A percentile compares a stretch with the other conserved stretches of the same genome.
phyloP scores from a whole-genome alignment of 352 stramenopile species.

The Pythium biforme region DNA sequence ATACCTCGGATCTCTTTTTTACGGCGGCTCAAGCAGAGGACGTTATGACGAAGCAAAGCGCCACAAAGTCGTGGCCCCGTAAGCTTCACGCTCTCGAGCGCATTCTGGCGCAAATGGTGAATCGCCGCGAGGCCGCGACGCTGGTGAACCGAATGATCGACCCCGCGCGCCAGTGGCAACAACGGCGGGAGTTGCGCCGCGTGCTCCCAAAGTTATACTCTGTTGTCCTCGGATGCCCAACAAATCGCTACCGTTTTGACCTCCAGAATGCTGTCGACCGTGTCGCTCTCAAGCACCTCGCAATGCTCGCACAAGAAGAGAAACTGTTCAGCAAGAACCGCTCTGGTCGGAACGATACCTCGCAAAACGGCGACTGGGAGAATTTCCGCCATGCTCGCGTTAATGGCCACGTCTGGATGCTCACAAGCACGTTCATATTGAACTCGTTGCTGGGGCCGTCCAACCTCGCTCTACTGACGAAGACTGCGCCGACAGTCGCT shows the following conservation, averaged over 20 bases:
- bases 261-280: conserved; percentile 40
- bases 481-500: not conserved
- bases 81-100: conserved; percentile 35
- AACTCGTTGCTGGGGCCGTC: conserved; percentile 50
- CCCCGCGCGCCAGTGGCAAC: conserved; percentile 42
- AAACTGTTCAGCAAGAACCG: conserved; percentile 63
- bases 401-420: conserved; percentile 50
- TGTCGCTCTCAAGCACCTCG: conserved; percentile 52
- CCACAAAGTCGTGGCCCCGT: conserved; percentile 30
- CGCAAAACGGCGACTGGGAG: conserved; percentile 86
- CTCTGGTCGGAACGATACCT: conserved; percentile 59
- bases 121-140: conserved; percentile 43
- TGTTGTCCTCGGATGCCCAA: conserved; percentile 64
- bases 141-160: conserved; percentile 47
- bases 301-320: conserved; percentile 67
- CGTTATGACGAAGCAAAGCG: conserved; percentile 50
- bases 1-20: conserved; percentile 64
- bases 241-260: conserved; percentile 66
- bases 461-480: conserved; percentile 20
- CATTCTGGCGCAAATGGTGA: conserved; percentile 69
- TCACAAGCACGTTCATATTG: conserved; percentile 76
- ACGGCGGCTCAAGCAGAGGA: conserved; percentile 63
- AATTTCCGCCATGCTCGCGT: conserved; percentile 86
- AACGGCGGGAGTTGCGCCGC: conserved; percentile 53
- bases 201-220: conserved; percentile 62